Evolutionary conservation across 306 rosid genomes (phyloP), one percentile per base, ranked within the genome.

Genomic region (Sechiopsis laciniata): DNA sequence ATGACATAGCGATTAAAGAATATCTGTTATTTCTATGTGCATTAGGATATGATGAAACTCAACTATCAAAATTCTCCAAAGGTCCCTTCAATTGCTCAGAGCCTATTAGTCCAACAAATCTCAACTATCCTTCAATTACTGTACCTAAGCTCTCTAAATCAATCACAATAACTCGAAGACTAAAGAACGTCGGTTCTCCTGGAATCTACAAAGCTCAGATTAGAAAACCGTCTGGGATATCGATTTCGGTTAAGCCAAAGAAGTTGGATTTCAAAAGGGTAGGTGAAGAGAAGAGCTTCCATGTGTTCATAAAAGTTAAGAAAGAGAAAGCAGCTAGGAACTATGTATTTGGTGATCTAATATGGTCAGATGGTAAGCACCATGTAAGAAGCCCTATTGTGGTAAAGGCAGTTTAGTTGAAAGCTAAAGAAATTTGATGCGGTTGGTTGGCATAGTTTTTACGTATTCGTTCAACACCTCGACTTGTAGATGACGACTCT

Each of bases 301-400:
- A 79, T 13, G 78, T 89, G 56, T 77, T 69, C 55, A 61, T 93
- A 54, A 78, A 80, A 80, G 81, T 69, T 3, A 77, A 73, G 76
- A 29, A 82, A 71, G 77, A 68, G 45, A 78, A 73, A 26, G 79
- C 65, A 51, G 77, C 80, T 22, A 77, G 72, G 67, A 70, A 78
- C 45, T 90, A 88, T 59, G 90, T 79, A 45, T 93, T 87, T 79
- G 97, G 98, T 54, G 83, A 76, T 60, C 68, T 93, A 77, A 74
- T 79, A 63, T 93, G 98, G 97, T 85, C 94, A 70, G 98, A 93
- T 80, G 86, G 91, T 4, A 85, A 77, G 77, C 97, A 87, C 83
- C 26, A 70, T 62, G 98, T 93, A 32, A 76, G 74, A 78, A 90
- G 96, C 78, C 94, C 97, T 21, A 86, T 93, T 75, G 97, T 84